These are phyloP conservation scores for Sarocladiaceae sp. DNA, from an alignment of 2,329 filamentous ascomycete species.

Conservation along the genomic window DNA sequence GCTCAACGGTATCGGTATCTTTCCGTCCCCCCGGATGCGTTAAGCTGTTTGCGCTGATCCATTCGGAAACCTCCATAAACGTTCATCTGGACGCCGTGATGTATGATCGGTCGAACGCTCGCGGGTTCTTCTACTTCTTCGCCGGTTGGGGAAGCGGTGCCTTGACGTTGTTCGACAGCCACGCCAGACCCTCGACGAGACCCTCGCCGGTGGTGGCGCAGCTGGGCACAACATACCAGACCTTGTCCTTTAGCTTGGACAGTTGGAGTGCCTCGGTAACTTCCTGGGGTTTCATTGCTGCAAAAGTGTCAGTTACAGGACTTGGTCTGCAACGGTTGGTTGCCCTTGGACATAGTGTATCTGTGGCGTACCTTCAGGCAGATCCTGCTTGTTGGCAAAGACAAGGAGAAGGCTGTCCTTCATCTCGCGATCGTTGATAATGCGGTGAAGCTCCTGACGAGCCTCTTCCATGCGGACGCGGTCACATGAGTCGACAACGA, in stretches of 20 bases:
- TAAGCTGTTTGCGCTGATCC: no score
- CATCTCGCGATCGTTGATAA: conserved; percentile 97
- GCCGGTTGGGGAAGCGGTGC: conserved; percentile 42
- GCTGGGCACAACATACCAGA: conserved; percentile 80
- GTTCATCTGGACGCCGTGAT: not conserved
- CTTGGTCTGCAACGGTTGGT: not conserved
- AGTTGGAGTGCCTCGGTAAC: conserved; percentile 73
- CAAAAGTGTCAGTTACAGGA: conserved; percentile 1
- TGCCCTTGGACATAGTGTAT: not conserved
- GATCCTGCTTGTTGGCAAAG: conserved; percentile 99
- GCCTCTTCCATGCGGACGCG: conserved; percentile 88
- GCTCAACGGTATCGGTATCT: no score
- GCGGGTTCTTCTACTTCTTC: conserved; percentile 40
- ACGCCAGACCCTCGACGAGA: conserved; percentile 72
- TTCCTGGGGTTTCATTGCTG: conserved; percentile 74
- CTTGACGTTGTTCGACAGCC: conserved; percentile 83
- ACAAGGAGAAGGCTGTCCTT: conserved; percentile 90
- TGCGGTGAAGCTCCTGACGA: conserved; percentile 86
- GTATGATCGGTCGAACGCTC: conserved; percentile 22
- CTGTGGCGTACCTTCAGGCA: conserved; percentile 62
- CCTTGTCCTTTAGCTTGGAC: conserved; percentile 71
- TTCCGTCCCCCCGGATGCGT: no score
- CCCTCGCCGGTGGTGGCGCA: conserved; percentile 78
- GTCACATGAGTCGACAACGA: conserved; percentile 96
- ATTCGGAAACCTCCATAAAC: no score